Percentiles rank a stretch among this genome's conserved stretches.
phyloP scores from a whole-genome alignment of 805 yeast genomes.

The Tetrapisispora phaffii region DNA sequence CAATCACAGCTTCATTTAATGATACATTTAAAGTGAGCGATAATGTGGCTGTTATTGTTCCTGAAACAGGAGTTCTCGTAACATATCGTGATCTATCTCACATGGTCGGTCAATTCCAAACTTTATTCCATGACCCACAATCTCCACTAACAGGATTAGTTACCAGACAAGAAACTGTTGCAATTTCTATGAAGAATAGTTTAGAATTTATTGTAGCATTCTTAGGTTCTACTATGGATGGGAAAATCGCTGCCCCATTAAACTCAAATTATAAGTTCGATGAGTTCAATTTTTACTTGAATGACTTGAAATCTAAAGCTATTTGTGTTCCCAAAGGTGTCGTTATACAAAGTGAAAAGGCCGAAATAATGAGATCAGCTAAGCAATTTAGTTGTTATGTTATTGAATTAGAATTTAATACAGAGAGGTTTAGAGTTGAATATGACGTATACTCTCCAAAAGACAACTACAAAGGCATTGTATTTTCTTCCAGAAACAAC shows the following conservation, averaged over 20 bases:
- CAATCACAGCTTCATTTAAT: conserved; percentile 31
- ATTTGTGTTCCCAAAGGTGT: conserved; percentile 50
- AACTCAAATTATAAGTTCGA: conserved; percentile 51
- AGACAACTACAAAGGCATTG: conserved; percentile 18
- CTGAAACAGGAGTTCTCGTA: conserved; percentile 37
- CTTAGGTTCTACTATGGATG: conserved; percentile 46
- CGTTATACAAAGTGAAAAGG: conserved; percentile 18
- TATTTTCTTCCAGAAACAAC: conserved; percentile 20
- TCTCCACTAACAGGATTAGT: conserved; percentile 34
- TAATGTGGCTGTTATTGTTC: conserved; percentile 37
- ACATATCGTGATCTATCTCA: conserved; percentile 37
- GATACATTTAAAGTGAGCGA: conserved; percentile 31
- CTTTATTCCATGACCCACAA: conserved; percentile 33
- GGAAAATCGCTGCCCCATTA: conserved; percentile 58
- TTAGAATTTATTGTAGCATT: conserved; percentile 50
- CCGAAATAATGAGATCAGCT: conserved; percentile 44
- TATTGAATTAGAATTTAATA: conserved; percentile 43
- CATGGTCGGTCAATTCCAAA: conserved; percentile 40
- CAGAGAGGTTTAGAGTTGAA: conserved; percentile 35
- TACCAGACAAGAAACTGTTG: conserved; percentile 38
- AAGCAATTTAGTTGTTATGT: conserved; percentile 37
- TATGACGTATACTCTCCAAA: conserved; percentile 27
- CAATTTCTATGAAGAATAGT: conserved; percentile 52
- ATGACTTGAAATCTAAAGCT: conserved; percentile 48
- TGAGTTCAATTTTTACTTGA: conserved; percentile 57